Percentiles rank a stretch among this genome's conserved stretches.
Conservation (phyloP, 2,329 filamentous ascomycete genomes). For the Neopestalotiopsis clavispora region DNA sequence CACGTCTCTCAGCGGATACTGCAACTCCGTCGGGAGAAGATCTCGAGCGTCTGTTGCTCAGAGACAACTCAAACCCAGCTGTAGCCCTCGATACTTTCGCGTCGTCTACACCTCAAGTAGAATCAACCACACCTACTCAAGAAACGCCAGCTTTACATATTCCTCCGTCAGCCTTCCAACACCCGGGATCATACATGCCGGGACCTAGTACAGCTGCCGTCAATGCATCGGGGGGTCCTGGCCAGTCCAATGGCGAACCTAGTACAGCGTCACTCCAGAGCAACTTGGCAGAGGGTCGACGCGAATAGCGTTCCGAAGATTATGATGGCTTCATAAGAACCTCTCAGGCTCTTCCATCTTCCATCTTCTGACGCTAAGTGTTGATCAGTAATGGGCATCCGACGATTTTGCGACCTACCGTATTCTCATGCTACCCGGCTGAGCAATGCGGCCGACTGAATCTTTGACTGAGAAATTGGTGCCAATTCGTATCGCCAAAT, state of each 20-base stretch:
- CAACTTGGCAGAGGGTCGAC: not conserved
- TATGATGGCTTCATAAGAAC: not conserved
- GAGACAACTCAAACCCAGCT: not conserved
- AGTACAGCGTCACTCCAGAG: slow-evolving; percentile 10
- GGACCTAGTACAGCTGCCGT: slow-evolving; percentile 17
- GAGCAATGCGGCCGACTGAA: too few species aligned
- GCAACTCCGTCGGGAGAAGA: not conserved
- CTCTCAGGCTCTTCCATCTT: not conserved
- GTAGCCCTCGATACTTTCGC: slow-evolving; percentile 10
- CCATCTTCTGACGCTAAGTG: not conserved
- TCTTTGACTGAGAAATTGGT: not conserved
- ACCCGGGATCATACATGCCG: not conserved
- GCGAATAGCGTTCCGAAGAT: not conserved
- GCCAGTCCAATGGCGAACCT: not conserved
- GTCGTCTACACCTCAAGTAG: not conserved
- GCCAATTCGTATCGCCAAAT: not conserved
- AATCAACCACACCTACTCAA: not conserved
- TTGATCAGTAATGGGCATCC: too few species aligned
- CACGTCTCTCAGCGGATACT: not conserved
- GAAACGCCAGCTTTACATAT: not conserved
- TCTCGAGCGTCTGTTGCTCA: not conserved
- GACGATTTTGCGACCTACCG: too few species aligned
- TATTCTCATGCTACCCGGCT: too few species aligned
- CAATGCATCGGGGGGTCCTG: slow-evolving; percentile 4
- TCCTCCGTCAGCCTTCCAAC: not conserved